phyloP scores from a whole-genome alignment of 2,329 filamentous ascomycete genomes.

The Diplocarpon mali region DNA sequence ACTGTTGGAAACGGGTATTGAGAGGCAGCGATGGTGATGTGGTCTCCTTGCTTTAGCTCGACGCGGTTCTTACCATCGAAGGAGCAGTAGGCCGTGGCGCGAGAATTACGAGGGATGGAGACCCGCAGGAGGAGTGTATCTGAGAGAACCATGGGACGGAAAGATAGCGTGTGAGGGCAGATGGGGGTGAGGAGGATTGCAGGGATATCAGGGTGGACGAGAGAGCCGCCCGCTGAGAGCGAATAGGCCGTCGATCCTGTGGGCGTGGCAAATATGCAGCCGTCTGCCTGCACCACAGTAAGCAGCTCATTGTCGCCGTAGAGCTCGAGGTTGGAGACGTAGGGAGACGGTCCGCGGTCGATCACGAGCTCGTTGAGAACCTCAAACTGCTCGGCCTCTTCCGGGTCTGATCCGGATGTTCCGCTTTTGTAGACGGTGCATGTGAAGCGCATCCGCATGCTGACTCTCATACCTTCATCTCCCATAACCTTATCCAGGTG shows the following conservation, averaged over 20 bases:
- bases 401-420: constrained; percentile 48
- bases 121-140: constrained; percentile 90
- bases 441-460: constrained; percentile 96
- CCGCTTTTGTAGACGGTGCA: constrained; percentile 85
- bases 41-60: constrained; percentile 85
- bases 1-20: constrained; percentile 98
- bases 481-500: constrained; percentile 87
- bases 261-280: constrained; percentile 94
- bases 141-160: constrained; percentile 94
- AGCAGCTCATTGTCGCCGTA: constrained; percentile 92
- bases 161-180: constrained; percentile 92
- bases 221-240: constrained; percentile 84
- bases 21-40: constrained; percentile 90
- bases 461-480: constrained; percentile 90
- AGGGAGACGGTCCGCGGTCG: constrained; percentile 89
- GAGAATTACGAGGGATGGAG: constrained; percentile 70
- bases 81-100: constrained; percentile 89
- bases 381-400: constrained; percentile 93
- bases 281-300: constrained; percentile 92
- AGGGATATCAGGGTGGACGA: constrained; percentile 93
- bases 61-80: constrained; percentile 96
- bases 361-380: constrained; percentile 98
- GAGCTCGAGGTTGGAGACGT: constrained; percentile 92
- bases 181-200: constrained; percentile 95
- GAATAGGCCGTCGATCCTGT: constrained; percentile 94